These are phyloP conservation scores for Kalmusia sp. DNA, from an alignment of 2,329 filamentous ascomycete species.

Conservation along the genomic window DNA sequence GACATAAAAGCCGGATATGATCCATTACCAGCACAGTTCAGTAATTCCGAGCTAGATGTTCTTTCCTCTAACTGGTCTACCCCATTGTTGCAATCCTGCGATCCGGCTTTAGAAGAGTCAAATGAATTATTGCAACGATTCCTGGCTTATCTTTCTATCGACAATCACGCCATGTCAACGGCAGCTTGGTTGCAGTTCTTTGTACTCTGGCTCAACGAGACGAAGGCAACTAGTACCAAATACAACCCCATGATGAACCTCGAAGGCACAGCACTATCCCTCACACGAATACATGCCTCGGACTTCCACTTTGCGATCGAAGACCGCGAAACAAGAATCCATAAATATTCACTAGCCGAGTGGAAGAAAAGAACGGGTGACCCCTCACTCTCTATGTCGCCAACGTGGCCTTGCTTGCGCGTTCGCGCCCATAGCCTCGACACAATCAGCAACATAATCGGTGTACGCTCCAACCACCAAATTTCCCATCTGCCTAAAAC, in stretches of 20 bases:
- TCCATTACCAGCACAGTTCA: constrained; percentile 3
- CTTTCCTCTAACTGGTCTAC: neutral
- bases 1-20: constrained; percentile 6
- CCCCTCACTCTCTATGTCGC: neutral
- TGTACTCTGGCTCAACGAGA: neutral
- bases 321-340: neutral
- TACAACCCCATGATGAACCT: neutral
- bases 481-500: neutral
- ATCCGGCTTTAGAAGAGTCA: neutral
- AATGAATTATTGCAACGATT: neutral
- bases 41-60: neutral
- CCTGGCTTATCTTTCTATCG: neutral
- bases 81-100: neutral
- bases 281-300: neutral
- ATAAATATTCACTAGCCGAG: neutral
- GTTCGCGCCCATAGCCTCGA: constrained; percentile 18
- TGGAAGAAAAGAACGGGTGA: neutral
- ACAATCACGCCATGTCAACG: neutral
- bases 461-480: neutral
- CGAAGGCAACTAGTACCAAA: neutral
- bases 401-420: constrained; percentile 1
- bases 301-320: neutral
- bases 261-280: neutral
- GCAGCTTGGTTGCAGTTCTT: neutral
- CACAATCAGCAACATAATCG: neutral